These are phyloP conservation scores for Xylaria sp. DNA, from an alignment of 2,329 filamentous ascomycete species.

Conservation along the genomic window DNA sequence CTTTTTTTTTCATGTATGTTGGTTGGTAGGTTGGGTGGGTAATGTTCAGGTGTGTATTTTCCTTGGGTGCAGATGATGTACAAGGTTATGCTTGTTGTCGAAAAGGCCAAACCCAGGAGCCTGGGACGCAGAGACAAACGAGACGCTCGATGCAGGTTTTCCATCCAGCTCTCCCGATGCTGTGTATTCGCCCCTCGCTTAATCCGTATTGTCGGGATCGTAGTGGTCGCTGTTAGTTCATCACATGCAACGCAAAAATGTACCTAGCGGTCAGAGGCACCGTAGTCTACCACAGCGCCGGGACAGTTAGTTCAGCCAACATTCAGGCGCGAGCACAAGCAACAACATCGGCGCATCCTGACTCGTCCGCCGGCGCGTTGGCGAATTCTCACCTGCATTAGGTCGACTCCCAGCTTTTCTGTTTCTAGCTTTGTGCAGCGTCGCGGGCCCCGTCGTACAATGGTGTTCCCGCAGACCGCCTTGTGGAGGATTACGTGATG, in stretches of 20 bases:
- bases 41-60: not conserved
- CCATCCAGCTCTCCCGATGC: slow-evolving; percentile 22
- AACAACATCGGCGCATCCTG: slow-evolving; percentile 16
- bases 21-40: not conserved
- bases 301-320: slow-evolving; percentile 23
- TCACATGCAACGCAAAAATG: slow-evolving; percentile 30
- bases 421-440: slow-evolving; percentile 29
- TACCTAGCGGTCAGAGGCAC: slow-evolving; percentile 13
- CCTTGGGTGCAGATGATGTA: not conserved
- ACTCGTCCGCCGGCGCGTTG: slow-evolving; percentile 23
- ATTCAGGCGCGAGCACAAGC: slow-evolving; percentile 13
- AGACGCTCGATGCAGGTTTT: slow-evolving; percentile 18
- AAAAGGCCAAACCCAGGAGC: slow-evolving; percentile 25
- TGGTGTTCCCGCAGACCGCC: slow-evolving; percentile 26
- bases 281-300: slow-evolving; percentile 33
- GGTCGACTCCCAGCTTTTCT: slow-evolving; percentile 17
- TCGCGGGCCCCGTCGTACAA: slow-evolving; percentile 1
- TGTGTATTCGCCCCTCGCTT: slow-evolving; percentile 26
- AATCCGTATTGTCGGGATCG: slow-evolving; percentile 34
- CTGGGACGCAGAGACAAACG: slow-evolving; percentile 10
- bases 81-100: not conserved
- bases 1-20: not conserved
- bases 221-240: slow-evolving; percentile 29
- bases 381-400: slow-evolving; percentile 34
- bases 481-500: not conserved